Conservation (phyloP, 306 rosid genomes). For the Castanea crenata region DNA sequence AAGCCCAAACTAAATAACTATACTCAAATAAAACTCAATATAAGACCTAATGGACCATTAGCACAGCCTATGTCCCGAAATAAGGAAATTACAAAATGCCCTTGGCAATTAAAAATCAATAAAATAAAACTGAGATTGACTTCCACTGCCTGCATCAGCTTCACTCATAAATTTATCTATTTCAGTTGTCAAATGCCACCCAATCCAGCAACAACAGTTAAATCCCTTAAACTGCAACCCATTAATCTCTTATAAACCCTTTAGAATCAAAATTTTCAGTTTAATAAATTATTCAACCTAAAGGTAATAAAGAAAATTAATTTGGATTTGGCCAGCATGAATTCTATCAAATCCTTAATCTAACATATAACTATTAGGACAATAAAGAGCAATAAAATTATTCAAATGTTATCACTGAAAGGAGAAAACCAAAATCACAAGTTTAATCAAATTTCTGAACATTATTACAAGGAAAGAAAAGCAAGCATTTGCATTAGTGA, state of each 20-base stretch:
- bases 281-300: background rate
- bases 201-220: background rate
- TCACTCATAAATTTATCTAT: background rate
- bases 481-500: constrained; percentile 19
- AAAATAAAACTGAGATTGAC: too few species aligned
- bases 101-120: too few species aligned
- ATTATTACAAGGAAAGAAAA: constrained; percentile 9
- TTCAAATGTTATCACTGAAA: background rate
- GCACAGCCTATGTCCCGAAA: too few species aligned
- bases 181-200: background rate
- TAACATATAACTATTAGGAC: background rate
- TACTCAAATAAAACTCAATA: too few species aligned
- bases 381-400: background rate
- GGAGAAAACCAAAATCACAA: background rate
- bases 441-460: constrained; percentile 16
- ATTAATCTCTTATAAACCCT: background rate
- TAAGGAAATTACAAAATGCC: too few species aligned
- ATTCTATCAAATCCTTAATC: background rate
- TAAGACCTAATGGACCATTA: too few species aligned
- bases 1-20: too few species aligned
- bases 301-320: background rate
- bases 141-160: too few species aligned
- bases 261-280: background rate
- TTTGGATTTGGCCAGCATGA: background rate
- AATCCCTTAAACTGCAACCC: background rate